Evolutionary conservation across 2,329 filamentous ascomycete species (phyloP).

Genomic region (Talaromyces piceae): DNA sequence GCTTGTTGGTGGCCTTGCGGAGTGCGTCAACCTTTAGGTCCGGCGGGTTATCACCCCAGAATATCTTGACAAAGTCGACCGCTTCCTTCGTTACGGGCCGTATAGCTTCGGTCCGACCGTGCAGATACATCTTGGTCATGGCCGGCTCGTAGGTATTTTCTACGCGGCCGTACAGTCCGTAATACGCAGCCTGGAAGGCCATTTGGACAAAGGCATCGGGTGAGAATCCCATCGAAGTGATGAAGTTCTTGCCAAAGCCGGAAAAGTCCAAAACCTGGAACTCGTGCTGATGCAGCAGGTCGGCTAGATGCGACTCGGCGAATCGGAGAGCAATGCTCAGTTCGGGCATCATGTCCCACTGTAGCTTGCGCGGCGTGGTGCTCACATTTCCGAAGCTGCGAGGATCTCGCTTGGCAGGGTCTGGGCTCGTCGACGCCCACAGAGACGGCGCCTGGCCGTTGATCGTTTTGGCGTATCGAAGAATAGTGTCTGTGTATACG

Average conservation of each 20-base stretch:
- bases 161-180: slow-evolving; percentile 85
- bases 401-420: slow-evolving; percentile 86
- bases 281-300: slow-evolving; percentile 94
- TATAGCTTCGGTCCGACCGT: slow-evolving; percentile 91
- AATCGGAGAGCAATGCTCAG: slow-evolving; percentile 86
- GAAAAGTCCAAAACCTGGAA: slow-evolving; percentile 85
- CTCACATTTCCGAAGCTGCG: slow-evolving; percentile 87
- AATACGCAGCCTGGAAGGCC: slow-evolving; percentile 98
- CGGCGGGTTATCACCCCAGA: slow-evolving; percentile 86
- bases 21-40: slow-evolving; percentile 80
- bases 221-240: slow-evolving; percentile 93
- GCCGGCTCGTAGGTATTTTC: slow-evolving; percentile 97
- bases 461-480: slow-evolving; percentile 90
- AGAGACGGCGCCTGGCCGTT: slow-evolving; percentile 87
- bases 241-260: slow-evolving; percentile 93
- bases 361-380: slow-evolving; percentile 89
- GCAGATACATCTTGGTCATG: slow-evolving; percentile 92
- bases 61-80: slow-evolving; percentile 82
- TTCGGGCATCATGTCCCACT: slow-evolving; percentile 96
- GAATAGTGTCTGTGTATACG: slow-evolving; percentile 93
- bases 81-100: slow-evolving; percentile 76
- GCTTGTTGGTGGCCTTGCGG: slow-evolving; percentile 72
- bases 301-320: slow-evolving; percentile 86
- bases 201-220: slow-evolving; percentile 98
- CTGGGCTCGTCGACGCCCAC: slow-evolving; percentile 84